phyloP scores from a whole-genome alignment of 148 eudicot species.

The Cornus suecica region DNA sequence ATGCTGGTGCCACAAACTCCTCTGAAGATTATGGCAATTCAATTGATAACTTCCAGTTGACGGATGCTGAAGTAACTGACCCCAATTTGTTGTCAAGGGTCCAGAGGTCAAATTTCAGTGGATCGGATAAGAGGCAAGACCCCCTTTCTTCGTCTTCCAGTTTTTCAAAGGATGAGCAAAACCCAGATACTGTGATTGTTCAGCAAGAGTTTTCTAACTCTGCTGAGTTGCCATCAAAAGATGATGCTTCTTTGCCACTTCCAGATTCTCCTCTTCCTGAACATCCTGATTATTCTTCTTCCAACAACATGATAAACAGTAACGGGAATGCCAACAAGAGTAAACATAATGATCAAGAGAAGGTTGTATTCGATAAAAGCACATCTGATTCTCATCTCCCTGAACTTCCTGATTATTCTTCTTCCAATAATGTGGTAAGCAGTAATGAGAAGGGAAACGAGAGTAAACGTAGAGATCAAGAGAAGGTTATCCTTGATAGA shows the following conservation, averaged over 20 bases:
- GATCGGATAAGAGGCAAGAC: constrained; percentile 31
- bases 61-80: constrained; percentile 33
- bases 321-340: constrained; percentile 24
- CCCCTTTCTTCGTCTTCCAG: constrained; percentile 41
- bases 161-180: constrained; percentile 38
- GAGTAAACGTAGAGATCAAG: constrained; percentile 25
- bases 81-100: constrained; percentile 25
- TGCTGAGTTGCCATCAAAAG: constrained; percentile 26
- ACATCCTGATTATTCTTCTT: constrained; percentile 33
- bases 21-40: constrained; percentile 48
- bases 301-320: constrained; percentile 11
- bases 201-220: constrained; percentile 23
- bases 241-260: constrained; percentile 22
- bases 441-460: constrained; percentile 25
- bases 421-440: constrained; percentile 11
- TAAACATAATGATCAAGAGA: constrained; percentile 28
- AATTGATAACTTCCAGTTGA: constrained; percentile 34
- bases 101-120: constrained; percentile 24
- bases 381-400: constrained; percentile 38
- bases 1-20: constrained; percentile 26
- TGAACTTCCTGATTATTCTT: constrained; percentile 36
- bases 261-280: constrained; percentile 40
- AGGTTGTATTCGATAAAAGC: background rate
- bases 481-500: constrained; percentile 27
- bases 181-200: constrained; percentile 25